Base-by-base conservation (phyloP, 345 rosid species). In the Ricinus communis region DNA sequence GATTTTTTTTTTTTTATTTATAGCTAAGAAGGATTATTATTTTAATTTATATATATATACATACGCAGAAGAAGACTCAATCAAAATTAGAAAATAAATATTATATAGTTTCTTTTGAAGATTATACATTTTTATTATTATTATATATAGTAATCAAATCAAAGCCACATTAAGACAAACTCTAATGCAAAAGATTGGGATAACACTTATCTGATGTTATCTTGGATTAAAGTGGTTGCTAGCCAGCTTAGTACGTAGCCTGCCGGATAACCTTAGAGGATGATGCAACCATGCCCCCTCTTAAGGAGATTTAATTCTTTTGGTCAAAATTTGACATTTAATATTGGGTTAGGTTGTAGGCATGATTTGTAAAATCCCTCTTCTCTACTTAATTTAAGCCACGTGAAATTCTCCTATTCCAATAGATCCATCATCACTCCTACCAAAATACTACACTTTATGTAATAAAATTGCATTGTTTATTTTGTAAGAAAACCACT, bases 331-430 rank as follows among this genome's bases (percentile, higher is more conserved):
- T 4, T 10, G 5, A 15, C 18, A 65, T n/a, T 55, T n/a, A n/a
- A n/a, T 40, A 38, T 22, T 24, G 51, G 40, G 36, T 41, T 56
- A 68, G 71, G 70, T 52, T 51, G 19, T 68, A 8, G 62, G 72
- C 43, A 69, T 19, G 72, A 69, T 69, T 43, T 69, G 62, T 27
- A 55, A 53, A 36, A 67, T 67, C 71, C 19, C 7, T 8, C 8
- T 15, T 25, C 16, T 40, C 62, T 28, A 55, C 27, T 43, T 9
- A 19, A 9, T 22, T 10, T 9, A 22, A 40, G 62, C 50, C 72
- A 69, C 63, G n/a, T 30, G 9, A 56, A 22, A 38, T 45, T 51
- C 47, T 30, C 22, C 55, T 46, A 22, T 4, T 2, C 16, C 33
- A 63, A 11, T 52, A 19, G 18, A n/a, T n/a, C n/a, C n/a, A 19